phyloP scores from a whole-genome alignment of 495 filamentous ascomycete species.

The Aspergillus heteromorphus region DNA sequence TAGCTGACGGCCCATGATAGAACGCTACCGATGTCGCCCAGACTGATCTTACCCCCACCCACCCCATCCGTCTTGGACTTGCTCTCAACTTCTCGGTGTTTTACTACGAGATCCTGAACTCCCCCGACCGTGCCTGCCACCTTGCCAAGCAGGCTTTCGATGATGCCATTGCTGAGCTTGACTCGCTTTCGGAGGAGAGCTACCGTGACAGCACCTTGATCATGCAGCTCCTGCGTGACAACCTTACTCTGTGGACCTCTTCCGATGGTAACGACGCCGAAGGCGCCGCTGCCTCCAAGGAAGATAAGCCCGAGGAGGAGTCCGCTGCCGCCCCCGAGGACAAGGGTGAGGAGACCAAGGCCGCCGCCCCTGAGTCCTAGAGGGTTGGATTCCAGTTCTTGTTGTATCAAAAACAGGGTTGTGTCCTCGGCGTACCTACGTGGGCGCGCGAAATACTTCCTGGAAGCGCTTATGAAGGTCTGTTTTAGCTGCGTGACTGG shows the following conservation, averaged over 20 bases:
- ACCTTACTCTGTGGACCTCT: constrained; percentile 98
- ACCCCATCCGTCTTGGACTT: constrained; percentile 97
- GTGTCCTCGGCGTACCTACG: constrained; percentile 24
- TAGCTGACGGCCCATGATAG: constrained; percentile 38
- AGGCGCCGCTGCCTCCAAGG: constrained; percentile 49
- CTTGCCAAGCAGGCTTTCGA: constrained; percentile 99
- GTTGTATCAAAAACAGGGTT: constrained; percentile 27
- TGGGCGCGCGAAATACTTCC: constrained; percentile 39
- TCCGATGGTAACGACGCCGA: constrained; percentile 87
- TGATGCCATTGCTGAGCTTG: constrained; percentile 98
- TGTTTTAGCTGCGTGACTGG: constrained; percentile 40
- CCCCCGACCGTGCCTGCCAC: constrained; percentile 96
- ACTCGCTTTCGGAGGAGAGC: constrained; percentile 96
- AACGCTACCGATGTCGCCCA: constrained; percentile 97
- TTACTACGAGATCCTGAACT: constrained; percentile 99
- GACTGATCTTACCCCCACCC: constrained; percentile 94
- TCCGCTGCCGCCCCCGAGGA: constrained; percentile 41
- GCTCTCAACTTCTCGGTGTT: constrained; percentile 99
- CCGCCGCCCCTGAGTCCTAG: constrained; percentile 35
- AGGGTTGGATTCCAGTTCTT: constrained; percentile 16
- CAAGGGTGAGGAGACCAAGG: constrained; percentile 41
- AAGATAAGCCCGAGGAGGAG: constrained; percentile 60
- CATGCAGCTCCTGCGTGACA: constrained; percentile 99
- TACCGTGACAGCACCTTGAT: constrained; percentile 99
- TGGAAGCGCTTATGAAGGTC: constrained; percentile 38